Percentiles rank a stretch among this genome's conserved stretches.
These are phyloP conservation scores for Pseudogymnoascus sp. DNA, from an alignment of 2,329 filamentous ascomycete species.

Conservation along the genomic window DNA sequence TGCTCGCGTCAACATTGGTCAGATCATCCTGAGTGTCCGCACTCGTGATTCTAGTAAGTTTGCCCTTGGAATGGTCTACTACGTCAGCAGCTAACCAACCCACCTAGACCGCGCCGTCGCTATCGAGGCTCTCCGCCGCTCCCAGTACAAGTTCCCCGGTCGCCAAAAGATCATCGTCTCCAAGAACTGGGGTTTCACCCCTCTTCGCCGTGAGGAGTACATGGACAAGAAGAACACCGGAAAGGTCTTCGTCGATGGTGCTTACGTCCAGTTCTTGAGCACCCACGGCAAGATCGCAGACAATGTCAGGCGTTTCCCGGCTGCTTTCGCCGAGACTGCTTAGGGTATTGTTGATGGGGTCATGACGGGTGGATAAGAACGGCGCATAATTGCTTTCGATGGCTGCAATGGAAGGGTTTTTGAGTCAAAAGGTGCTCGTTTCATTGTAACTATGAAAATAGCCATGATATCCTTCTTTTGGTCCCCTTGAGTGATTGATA, in stretches of 20 bases:
- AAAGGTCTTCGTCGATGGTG: slow-evolving; percentile 87
- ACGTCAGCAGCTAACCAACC: slow-evolving; percentile 18
- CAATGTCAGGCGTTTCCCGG: slow-evolving; percentile 89
- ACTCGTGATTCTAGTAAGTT: slow-evolving; percentile 65
- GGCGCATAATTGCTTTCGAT: slow-evolving; percentile 9
- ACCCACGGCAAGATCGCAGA: slow-evolving; percentile 74
- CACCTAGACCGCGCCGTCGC: slow-evolving; percentile 65
- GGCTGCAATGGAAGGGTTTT: slow-evolving; percentile 5
- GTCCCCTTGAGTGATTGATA: neutral
- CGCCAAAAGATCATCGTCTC: slow-evolving; percentile 99
- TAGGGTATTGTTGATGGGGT: neutral
- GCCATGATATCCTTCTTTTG: slow-evolving; percentile 9
- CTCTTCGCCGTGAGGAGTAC: slow-evolving; percentile 91
- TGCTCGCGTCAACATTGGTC: slow-evolving; percentile 99
- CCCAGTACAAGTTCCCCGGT: slow-evolving; percentile 99
- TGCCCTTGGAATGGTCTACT: neutral
- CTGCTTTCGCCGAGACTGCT: slow-evolving; percentile 51
- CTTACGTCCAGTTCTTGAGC: slow-evolving; percentile 94
- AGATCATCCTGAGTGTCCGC: slow-evolving; percentile 95
- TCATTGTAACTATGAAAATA: slow-evolving; percentile 10
- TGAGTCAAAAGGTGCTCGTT: slow-evolving; percentile 8
- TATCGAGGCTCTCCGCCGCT: slow-evolving; percentile 93
- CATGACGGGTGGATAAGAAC: slow-evolving; percentile 5
- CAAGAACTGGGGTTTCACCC: slow-evolving; percentile 99
- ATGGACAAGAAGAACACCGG: slow-evolving; percentile 84